Conservation (phyloP, 1,139 yeast species). For the Lodderomyces oxycetoniae region DNA sequence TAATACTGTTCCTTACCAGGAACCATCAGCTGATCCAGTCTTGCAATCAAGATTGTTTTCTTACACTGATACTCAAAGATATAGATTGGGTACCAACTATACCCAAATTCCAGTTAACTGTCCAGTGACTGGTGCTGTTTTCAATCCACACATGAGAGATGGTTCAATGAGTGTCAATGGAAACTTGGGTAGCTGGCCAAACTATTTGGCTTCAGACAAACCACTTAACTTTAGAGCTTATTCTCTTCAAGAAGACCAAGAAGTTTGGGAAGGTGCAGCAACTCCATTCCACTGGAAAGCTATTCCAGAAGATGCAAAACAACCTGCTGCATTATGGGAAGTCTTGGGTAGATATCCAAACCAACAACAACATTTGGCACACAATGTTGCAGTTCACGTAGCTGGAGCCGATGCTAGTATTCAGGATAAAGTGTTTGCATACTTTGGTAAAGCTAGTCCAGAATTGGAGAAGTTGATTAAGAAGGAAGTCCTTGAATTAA, state of each 20-base stretch:
- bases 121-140: conserved; percentile 43
- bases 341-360: conserved; percentile 71
- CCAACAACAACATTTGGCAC: conserved; percentile 79
- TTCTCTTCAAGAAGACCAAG: conserved; percentile 59
- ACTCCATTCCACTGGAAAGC: conserved; percentile 83
- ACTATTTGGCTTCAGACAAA: conserved; percentile 60
- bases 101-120: conserved; percentile 72
- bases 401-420: conserved; percentile 64
- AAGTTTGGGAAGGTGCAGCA: conserved; percentile 86
- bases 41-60: conserved; percentile 81
- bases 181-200: conserved; percentile 81
- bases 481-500: conserved; percentile 53
- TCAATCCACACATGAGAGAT: conserved; percentile 72
- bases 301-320: conserved; percentile 70
- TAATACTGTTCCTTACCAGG: conserved; percentile 80
- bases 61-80: conserved; percentile 76
- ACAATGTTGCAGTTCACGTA: conserved; percentile 77
- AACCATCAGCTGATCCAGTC: conserved; percentile 83
- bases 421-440: conserved; percentile 75
- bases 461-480: conserved; percentile 58
- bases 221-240: conserved; percentile 49
- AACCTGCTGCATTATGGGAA: conserved; percentile 58
- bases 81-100: conserved; percentile 63
- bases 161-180: conserved; percentile 83
- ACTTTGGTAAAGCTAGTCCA: conserved; percentile 69